Base-by-base conservation (phyloP, 805 yeast species). In the Ogataea allantospora region DNA sequence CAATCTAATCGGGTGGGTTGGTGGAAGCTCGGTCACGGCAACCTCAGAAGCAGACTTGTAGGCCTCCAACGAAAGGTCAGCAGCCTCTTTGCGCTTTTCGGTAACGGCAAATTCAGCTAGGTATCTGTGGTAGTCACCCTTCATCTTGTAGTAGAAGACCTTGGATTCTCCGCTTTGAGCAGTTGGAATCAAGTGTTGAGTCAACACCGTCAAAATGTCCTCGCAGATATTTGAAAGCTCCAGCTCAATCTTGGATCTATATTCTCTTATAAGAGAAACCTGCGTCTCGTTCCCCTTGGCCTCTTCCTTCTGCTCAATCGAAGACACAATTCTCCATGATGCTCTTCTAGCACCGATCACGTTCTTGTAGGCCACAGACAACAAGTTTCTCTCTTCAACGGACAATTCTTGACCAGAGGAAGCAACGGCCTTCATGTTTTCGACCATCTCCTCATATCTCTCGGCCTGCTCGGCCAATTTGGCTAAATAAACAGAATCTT, bases 311-410 rank as follows among this genome's bases (percentile, higher is more conserved):
- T 91, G 97, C 70, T 91, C 99, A 59, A 91, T 91, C 32, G 97
- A 88, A 25, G 96, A 88, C 37, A 93, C 96, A 62, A 93, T 88
- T 79, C 99, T 85, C 98, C 98, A 93, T 30, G 96, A 88, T 43
- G 99, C 98, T 73, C 99, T 89, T 62, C 98, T 88, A 43, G 98
- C 96, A 63, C 99, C 99, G 68, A 91, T 91, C 41, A 91, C 98
- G 63, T 91, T 91, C 72, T 91, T 91, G 77, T 91, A 91, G 46
- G 99, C 99, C 56, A 93, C 98, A 22, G 96, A 88, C 58, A 91
- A 78, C 54, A 91, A 76, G 71, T 93, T 93, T 70, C 99, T 89
- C 74, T 93, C 99, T 73, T 93, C 99, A 53, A 93, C 96, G 35
- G 95, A 83, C 54, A 93, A 74, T 67, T 91, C 98, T 69, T 86